Evolutionary conservation across 2,329 filamentous ascomycete genomes (phyloP).

Genomic region (Phyllosticta citribraziliensis): DNA sequence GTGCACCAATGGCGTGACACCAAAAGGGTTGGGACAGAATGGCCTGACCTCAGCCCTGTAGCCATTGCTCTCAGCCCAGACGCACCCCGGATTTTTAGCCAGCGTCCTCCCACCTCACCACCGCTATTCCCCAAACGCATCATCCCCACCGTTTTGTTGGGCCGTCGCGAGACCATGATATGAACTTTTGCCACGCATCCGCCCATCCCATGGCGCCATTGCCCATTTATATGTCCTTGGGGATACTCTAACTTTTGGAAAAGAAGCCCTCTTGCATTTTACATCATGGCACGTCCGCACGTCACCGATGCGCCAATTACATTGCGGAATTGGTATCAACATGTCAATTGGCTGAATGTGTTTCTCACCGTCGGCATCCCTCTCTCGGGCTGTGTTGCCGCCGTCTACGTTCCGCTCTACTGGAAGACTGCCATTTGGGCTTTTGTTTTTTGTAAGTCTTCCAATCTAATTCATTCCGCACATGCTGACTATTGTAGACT

Average conservation of each 20-base stretch:
- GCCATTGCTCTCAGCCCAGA: not conserved
- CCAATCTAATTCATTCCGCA: not conserved
- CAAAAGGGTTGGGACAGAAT: not conserved
- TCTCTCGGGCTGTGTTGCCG: conserved; percentile 58
- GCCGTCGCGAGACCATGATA: not conserved
- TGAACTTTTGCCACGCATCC: not conserved
- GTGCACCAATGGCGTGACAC: not conserved
- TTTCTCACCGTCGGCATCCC: conserved; percentile 72
- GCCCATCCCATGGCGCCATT: not conserved
- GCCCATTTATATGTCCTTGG: not conserved
- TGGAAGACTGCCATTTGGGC: conserved; percentile 64
- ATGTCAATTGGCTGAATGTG: conserved; percentile 90
- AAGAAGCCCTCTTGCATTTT: not conserved
- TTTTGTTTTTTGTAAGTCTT: conserved; percentile 50
- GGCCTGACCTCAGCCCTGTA: not conserved
- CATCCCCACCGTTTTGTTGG: not conserved
- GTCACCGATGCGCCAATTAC: conserved; percentile 78
- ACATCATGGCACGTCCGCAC: conserved; percentile 36
- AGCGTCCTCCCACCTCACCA: not conserved
- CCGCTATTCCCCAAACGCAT: not conserved
- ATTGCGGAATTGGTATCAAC: conserved; percentile 76
- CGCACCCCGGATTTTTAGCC: not conserved
- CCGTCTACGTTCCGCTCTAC: conserved; percentile 69
- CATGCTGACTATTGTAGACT: conserved; percentile 36
- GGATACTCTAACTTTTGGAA: not conserved